phyloP scores from a whole-genome alignment of 169 alveolate genomes.

The Plasmodium gallinaceum region DNA sequence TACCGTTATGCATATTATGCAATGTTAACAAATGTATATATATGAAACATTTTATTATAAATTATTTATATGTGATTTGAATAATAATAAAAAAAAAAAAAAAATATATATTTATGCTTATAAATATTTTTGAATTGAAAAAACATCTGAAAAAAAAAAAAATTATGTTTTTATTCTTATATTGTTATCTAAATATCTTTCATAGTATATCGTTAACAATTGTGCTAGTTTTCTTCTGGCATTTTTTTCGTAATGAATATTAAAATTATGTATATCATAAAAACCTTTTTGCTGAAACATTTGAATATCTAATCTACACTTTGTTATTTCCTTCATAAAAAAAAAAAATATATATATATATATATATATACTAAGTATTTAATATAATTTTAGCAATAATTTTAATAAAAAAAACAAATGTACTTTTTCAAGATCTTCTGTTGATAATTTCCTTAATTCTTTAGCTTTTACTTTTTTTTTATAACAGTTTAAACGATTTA shows the following conservation, averaged over 20 bases:
- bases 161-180: constrained; percentile 37
- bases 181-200: constrained; percentile 71
- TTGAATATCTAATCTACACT: constrained; percentile 72
- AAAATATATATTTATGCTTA: background rate
- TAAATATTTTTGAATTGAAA: background rate
- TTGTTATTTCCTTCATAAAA: constrained; percentile 41
- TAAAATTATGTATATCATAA: constrained; percentile 71
- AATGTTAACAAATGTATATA: too few relatives aligned
- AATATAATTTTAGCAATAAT: background rate
- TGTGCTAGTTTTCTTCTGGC: constrained; percentile 72
- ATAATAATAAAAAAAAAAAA: background rate
- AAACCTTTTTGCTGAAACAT: constrained; percentile 73
- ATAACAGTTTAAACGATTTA: constrained; percentile 27
- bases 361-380: background rate
- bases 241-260: constrained; percentile 58
- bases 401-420: background rate
- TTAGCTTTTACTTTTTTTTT: constrained; percentile 69
- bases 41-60: too few relatives aligned
- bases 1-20: too few relatives aligned
- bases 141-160: background rate
- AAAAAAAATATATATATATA: background rate
- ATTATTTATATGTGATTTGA: too few relatives aligned
- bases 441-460: constrained; percentile 60
- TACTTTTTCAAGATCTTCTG: constrained; percentile 76
- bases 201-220: constrained; percentile 70